Conservation (phyloP, 2,329 filamentous ascomycete genomes). For the Sporothrix curviconia region DNA sequence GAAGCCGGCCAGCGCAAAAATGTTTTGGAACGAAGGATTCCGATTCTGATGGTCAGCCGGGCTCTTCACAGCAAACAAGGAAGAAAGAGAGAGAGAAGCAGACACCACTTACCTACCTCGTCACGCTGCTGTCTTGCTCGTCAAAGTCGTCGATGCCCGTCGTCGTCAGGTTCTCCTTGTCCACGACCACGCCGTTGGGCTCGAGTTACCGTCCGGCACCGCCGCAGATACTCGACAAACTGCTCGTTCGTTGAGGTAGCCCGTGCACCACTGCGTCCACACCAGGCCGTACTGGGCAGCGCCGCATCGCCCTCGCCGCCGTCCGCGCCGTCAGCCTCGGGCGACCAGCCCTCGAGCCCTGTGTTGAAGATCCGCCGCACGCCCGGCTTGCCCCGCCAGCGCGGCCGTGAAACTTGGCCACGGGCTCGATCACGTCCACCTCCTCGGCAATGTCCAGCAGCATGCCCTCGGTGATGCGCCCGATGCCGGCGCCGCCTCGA, state of each 20-base stretch:
- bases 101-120: slow-evolving; percentile 41
- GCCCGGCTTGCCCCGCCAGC: slow-evolving; percentile 51
- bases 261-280: slow-evolving; percentile 88
- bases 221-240: slow-evolving; percentile 58
- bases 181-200: slow-evolving; percentile 50
- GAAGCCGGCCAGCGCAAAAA: slow-evolving; percentile 66
- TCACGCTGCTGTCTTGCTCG: slow-evolving; percentile 68
- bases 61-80: too few relatives aligned
- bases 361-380: slow-evolving; percentile 60
- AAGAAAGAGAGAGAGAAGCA: not conserved
- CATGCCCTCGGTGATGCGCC: slow-evolving; percentile 71
- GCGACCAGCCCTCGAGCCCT: slow-evolving; percentile 66
- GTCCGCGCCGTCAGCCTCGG: slow-evolving; percentile 22
- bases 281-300: slow-evolving; percentile 62
- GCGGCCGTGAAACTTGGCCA: slow-evolving; percentile 70
- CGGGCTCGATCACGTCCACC: slow-evolving; percentile 81
- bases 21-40: slow-evolving; percentile 60
- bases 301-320: slow-evolving; percentile 27
- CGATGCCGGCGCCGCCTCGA: slow-evolving; percentile 53
- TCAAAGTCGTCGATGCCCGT: slow-evolving; percentile 64
- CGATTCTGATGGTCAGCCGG: slow-evolving; percentile 43
- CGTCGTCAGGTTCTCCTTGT: slow-evolving; percentile 72
- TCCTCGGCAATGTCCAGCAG: slow-evolving; percentile 61
- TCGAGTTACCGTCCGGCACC: slow-evolving; percentile 45
- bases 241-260: slow-evolving; percentile 72